These are phyloP conservation scores for Rhodamnia rubescens DNA, from an alignment of 345 rosid genomes.

Conservation along the genomic window DNA sequence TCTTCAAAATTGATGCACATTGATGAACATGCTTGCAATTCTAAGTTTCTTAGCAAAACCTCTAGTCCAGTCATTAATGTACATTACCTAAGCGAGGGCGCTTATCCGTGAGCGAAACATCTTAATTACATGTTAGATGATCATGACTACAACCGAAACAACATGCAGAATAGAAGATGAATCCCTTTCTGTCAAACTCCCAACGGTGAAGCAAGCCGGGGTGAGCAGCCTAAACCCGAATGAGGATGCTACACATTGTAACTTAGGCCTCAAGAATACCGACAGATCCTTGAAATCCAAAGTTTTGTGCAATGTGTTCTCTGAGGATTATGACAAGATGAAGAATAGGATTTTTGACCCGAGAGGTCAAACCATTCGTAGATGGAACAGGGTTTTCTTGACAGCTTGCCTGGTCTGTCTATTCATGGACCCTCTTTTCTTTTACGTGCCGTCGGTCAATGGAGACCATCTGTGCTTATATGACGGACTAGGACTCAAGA, in stretches of 20 bases:
- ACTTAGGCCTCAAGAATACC: background rate
- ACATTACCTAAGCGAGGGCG: background rate
- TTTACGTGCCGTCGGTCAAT: background rate
- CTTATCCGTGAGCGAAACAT: background rate
- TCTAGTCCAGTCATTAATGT: background rate
- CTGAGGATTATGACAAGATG: slow-evolving; percentile 6
- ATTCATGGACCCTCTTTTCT: slow-evolving; percentile 2
- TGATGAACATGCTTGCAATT: background rate
- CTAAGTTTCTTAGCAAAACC: background rate
- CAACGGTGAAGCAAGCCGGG: background rate
- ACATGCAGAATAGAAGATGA: background rate
- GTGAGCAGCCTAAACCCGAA: background rate
- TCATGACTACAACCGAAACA: background rate
- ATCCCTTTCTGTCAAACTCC: background rate
- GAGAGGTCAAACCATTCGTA: background rate
- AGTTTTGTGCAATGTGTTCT: background rate
- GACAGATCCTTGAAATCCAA: background rate
- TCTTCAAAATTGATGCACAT: background rate
- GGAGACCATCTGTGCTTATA: background rate
- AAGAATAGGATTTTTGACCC: background rate
- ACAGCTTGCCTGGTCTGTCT: background rate
- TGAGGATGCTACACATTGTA: background rate
- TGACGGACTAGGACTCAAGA: background rate
- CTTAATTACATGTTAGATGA: background rate
- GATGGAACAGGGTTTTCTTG: slow-evolving; percentile 4